Evolutionary conservation across 768 basidiomycete species (phyloP), one percentile per base, ranked within the genome.

Genomic region (Phaffia australis): DNA sequence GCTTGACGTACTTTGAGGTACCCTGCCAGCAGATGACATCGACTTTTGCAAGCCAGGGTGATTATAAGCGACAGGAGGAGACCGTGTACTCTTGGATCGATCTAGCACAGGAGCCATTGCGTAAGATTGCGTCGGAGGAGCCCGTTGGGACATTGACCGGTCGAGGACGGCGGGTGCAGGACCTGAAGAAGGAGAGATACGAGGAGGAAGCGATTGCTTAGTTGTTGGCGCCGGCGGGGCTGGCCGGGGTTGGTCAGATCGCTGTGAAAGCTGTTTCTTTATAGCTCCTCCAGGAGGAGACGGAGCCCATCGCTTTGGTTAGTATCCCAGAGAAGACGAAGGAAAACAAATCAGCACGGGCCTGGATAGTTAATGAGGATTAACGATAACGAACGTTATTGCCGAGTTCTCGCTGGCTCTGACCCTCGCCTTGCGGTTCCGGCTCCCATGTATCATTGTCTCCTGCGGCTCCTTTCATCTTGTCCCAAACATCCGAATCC

Each of bases 121-220:
- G 1, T 84, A 75, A 4, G 82, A 78, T 0, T 87, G 85, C 2
- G 88, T 85, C 0, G 88, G 82, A 0, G 88, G 89, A 0, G 86
- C 84, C 27, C 89, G 86, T 6, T 87, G 85, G 73, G 87, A 87
- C 18, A 85, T 74, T 15, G 81, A 78, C 4, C 88, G 52, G 77
- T 79, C 42, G 72, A 77, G 29, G 68, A 73, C 52, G 75, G 77
- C 69, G 8, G 67, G 64, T 21, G 79, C 66, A 63, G 73, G 62
- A 21, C 73, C 70, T 3, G 74, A 64, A 62, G 78, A 71, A 50
- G 77, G 72, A 63, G 71, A 62, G 58, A 69, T 46, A 7, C 35
- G 35, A 42, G 59, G 60, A 18, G 66, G 47, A 54, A 60, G 50
- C 21, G 51, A 23, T 16, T 50, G 54, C 5, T 23, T 42, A 11